Evolutionary conservation across 1,284 basidiomycete species (phyloP), one percentile per base, ranked within the genome.

Genomic region (Cutaneotrichosporon sp.): DNA sequence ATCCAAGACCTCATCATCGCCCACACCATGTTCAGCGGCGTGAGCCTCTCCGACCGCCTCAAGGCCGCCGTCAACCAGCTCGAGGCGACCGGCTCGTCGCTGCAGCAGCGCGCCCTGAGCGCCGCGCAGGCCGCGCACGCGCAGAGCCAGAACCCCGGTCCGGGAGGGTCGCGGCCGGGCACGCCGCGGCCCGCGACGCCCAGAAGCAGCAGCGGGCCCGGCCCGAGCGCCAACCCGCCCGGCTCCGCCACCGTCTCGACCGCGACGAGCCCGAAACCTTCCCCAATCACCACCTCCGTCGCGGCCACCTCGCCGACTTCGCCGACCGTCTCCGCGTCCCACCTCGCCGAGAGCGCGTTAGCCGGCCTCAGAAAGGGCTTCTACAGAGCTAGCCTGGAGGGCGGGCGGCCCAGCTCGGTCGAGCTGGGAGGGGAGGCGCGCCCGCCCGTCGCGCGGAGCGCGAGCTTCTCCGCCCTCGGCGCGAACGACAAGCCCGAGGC

Each of bases 21-120:
- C 29, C 36, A n/a, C 55, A 25, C 18, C 50, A 76, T 74, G 72
- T 74, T 76, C 67, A 67, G 60, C 63, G 67, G 53, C 67, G 60
- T 58, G 33, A 57, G 64, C 55, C 69, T 77, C 27, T 67, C 70
- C 27, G 77, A 78, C 62, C 66, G 75, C 33, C 70, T 78, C 50
- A 77, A 77, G 60, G 75, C 74, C 11, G 72, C 72, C 11, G 76
- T 76, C 43, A 77, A 72, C 31, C 62, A 68, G 52, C 65, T 78
- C 50, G 76, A 78, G 60, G 68, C 70, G 20, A 72, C 73, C 13
- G 65, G 65, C 24, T 47, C 53, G 13, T 60, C 59, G 31, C 70
- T 77, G 7, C 75, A 77, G 59, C 67, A 68, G 33, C 66, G 70
- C 16, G 72, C 73, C 11, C 45, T 72, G 16, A 60, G 58, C 53